Evolutionary conservation across 257 asterid genomes (phyloP).

Genomic region (Jaltomata sinuosa): DNA sequence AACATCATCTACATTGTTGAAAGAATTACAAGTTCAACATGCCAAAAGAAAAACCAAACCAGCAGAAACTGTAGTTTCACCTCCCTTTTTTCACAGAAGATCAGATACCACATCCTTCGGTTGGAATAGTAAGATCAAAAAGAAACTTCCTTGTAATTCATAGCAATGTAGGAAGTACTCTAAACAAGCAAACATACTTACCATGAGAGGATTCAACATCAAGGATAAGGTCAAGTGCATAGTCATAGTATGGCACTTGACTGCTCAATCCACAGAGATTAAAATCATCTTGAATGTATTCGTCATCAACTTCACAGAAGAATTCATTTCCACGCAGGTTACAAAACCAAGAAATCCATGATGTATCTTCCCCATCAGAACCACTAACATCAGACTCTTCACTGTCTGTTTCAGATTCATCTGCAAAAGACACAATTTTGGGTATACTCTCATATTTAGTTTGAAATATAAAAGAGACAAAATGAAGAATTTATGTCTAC

Average conservation of each 20-base stretch:
- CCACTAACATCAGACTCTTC: conserved; percentile 97
- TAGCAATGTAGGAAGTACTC: background rate
- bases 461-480: background rate
- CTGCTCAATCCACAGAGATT: conserved; percentile 96
- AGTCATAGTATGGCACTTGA: conserved; percentile 94
- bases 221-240: conserved; percentile 88
- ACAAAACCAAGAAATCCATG: conserved; percentile 99
- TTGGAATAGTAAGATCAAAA: background rate
- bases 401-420: conserved; percentile 90
- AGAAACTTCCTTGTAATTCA: background rate
- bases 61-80: background rate
- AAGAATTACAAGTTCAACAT: background rate
- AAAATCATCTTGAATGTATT: conserved; percentile 93
- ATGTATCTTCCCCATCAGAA: conserved; percentile 96
- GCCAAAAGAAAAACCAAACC: background rate
- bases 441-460: background rate
- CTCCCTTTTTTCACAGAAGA: background rate
- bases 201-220: conserved; percentile 97
- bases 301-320: conserved; percentile 97
- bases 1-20: background rate
- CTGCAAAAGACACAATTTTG: conserved; percentile 31
- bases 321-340: conserved; percentile 97
- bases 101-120: background rate
- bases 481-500: background rate
- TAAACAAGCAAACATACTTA: conserved; percentile 23